Evolutionary conservation across 2,329 filamentous ascomycete species (phyloP).

Genomic region (Epicoccum sorghinum): DNA sequence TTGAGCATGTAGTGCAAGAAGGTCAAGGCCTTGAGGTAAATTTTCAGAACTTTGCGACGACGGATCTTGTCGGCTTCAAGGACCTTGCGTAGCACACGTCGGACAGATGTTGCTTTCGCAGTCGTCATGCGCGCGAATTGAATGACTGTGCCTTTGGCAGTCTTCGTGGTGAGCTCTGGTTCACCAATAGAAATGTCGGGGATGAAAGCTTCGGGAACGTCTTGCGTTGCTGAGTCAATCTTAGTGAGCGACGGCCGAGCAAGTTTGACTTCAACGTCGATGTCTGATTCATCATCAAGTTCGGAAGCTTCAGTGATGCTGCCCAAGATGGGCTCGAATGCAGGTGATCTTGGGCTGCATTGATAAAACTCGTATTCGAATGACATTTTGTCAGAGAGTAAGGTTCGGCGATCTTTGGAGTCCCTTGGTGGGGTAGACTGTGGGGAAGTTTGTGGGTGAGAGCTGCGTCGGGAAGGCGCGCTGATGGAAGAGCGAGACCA

Average conservation of each 20-base stretch:
- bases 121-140: constrained; percentile 25
- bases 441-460: constrained; percentile 9
- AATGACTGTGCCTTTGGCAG: constrained; percentile 29
- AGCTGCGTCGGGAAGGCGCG: constrained; percentile 14
- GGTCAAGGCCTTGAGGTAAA: constrained; percentile 33
- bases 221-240: constrained; percentile 14
- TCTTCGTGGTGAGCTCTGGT: constrained; percentile 26
- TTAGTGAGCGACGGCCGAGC: constrained; percentile 24
- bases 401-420: constrained; percentile 8
- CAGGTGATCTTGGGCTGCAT: constrained; percentile 24
- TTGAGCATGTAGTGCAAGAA: constrained; percentile 32
- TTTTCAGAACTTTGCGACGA: constrained; percentile 25
- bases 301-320: constrained; percentile 35
- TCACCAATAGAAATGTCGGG: constrained; percentile 27
- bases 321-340: constrained; percentile 33
- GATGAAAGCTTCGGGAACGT: constrained; percentile 25
- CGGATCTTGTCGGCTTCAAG: constrained; percentile 32
- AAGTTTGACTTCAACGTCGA: constrained; percentile 9
- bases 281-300: constrained; percentile 21
- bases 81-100: constrained; percentile 29
- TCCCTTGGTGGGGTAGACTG: constrained; percentile 4
- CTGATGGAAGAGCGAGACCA: constrained; percentile 15
- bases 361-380: constrained; percentile 16
- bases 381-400: constrained; percentile 21
- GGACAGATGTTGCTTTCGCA: constrained; percentile 23